Evolutionary conservation across 129 eudicot genomes (phyloP).

Genomic region (Flaveria bidentis): DNA sequence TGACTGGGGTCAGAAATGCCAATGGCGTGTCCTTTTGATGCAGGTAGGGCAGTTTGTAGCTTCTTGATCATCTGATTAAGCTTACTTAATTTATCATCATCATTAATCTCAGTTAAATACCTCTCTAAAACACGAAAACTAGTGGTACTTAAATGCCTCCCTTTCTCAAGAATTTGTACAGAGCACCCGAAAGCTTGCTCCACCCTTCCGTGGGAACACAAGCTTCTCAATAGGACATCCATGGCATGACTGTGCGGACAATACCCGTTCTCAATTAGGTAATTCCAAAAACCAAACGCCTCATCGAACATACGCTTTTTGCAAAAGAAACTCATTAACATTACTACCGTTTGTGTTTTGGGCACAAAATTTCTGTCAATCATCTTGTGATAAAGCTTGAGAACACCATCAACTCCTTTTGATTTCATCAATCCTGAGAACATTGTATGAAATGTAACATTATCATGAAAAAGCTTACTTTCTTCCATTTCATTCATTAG

Average conservation of each 20-base stretch:
- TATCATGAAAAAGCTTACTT: slow-evolving; percentile 51
- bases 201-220: slow-evolving; percentile 64
- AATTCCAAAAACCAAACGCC: slow-evolving; percentile 63
- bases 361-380: slow-evolving; percentile 58
- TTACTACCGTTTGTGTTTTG: slow-evolving; percentile 59
- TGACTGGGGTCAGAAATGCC: slow-evolving; percentile 23
- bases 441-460: slow-evolving; percentile 69
- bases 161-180: slow-evolving; percentile 58
- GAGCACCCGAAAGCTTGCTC: slow-evolving; percentile 60
- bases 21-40: slow-evolving; percentile 45
- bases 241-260: slow-evolving; percentile 78
- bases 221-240: slow-evolving; percentile 61
- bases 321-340: slow-evolving; percentile 75
- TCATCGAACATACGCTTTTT: slow-evolving; percentile 45
- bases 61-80: slow-evolving; percentile 52
- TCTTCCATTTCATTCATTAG: slow-evolving; percentile 73
- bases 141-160: slow-evolving; percentile 55
- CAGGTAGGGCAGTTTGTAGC: slow-evolving; percentile 43
- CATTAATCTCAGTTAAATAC: slow-evolving; percentile 44
- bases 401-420: slow-evolving; percentile 44
- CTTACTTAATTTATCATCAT: slow-evolving; percentile 43
- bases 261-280: slow-evolving; percentile 60
- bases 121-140: slow-evolving; percentile 63
- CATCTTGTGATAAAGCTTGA: slow-evolving; percentile 59
- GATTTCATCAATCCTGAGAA: slow-evolving; percentile 60